These are phyloP conservation scores for Tylopilus vinaceipallidus DNA, from an alignment of 768 basidiomycete species.

Conservation along the genomic window DNA sequence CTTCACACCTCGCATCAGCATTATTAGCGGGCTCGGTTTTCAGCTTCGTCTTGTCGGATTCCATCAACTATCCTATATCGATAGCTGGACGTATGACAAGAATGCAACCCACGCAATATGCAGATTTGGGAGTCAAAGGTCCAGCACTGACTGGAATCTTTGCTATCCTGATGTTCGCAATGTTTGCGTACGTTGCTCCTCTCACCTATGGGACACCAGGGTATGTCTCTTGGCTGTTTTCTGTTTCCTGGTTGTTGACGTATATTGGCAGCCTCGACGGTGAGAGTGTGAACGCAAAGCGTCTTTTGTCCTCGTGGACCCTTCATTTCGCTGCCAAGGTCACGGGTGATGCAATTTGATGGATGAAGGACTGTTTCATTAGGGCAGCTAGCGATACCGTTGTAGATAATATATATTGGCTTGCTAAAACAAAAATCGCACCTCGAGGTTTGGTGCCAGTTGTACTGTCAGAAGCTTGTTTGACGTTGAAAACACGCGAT, in stretches of 20 bases:
- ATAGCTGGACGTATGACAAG: slow-evolving; percentile 66
- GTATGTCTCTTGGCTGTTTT: slow-evolving; percentile 45
- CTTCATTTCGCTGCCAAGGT: slow-evolving; percentile 86
- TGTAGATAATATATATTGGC: slow-evolving; percentile 24
- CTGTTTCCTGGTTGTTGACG: slow-evolving; percentile 11
- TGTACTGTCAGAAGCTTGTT: background rate
- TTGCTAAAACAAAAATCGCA: slow-evolving; percentile 10
- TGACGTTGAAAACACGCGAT: slow-evolving; percentile 7
- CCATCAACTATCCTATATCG: slow-evolving; percentile 89
- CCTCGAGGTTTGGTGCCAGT: background rate
- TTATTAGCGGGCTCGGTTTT: slow-evolving; percentile 90
- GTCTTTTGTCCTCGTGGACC: slow-evolving; percentile 88
- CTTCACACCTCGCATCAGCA: slow-evolving; percentile 91
- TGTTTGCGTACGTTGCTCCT: slow-evolving; percentile 79
- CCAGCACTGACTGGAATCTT: slow-evolving; percentile 61
- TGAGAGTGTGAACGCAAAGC: slow-evolving; percentile 78
- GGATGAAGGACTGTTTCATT: slow-evolving; percentile 11
- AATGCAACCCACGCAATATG: slow-evolving; percentile 49
- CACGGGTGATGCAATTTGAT: slow-evolving; percentile 37
- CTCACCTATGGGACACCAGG: slow-evolving; percentile 96
- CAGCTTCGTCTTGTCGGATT: slow-evolving; percentile 86
- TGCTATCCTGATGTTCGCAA: slow-evolving; percentile 54
- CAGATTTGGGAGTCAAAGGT: slow-evolving; percentile 78
- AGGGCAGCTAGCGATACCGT: slow-evolving; percentile 7
- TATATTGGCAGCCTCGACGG: slow-evolving; percentile 65